Base-by-base conservation (phyloP, 179 eudicot genomes). In the Beta corolliflora region DNA sequence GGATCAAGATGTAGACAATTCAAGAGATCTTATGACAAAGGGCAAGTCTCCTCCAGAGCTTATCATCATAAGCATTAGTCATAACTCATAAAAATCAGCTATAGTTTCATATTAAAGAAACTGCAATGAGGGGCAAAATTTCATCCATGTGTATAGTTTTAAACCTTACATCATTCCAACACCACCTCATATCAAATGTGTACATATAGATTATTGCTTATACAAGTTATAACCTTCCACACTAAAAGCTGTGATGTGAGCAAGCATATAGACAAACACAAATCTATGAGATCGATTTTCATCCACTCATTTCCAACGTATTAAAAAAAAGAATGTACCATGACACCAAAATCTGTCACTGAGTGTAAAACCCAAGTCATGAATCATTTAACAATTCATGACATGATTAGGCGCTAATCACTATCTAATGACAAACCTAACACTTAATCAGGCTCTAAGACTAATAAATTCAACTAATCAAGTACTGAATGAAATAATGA, bases 141-240 rank as follows among this genome's bases (percentile, higher is more conserved):
- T n/a, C 5, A 45, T 19, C 55, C 55, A 46, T 45, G 74, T 19
- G 55, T 70, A 7, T 48, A 70, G 5, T 44, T 11, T 11, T 55
- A 3, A 55, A 12, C 15, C 54, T 69, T 18, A 18, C 25, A 9
- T 8, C 9, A 64, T 64, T 60, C 25, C 10, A 64, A 1, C 16
- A 61, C 12, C 67, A 76, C 64, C 9, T 19, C 50, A 76, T 45
- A 53, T 14, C 36, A 61, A 75, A 81, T 56, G 68, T 54, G 79
- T 29, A 45, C 55, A 45, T 36, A 75, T 56, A 55, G 23, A 45
- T 76, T 16, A 31, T 7, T 25, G n/a, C 63, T 50, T 9, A 46
- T 10, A 59, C 2, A 4, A 52, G 10, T 1, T 44, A 44, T 9
- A 80, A 50, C 77, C 60, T 67, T 48, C 76, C 75, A 67, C 19